Evolutionary conservation across 2,329 filamentous ascomycete species (phyloP).

Genomic region (Helotiales sp.): DNA sequence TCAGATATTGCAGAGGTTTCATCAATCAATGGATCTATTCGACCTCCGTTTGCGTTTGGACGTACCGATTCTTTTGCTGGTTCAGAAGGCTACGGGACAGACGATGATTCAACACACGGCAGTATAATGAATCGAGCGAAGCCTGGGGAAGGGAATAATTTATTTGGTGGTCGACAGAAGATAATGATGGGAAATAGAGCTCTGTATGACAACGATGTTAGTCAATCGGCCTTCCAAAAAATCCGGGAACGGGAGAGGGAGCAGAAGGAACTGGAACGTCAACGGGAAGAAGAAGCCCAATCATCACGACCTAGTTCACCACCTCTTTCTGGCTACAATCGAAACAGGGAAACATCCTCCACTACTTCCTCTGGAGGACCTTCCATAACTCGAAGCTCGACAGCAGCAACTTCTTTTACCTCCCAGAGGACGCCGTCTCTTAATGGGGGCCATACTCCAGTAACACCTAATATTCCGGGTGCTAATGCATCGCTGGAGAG

Average conservation of each 20-base stretch:
- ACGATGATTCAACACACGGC: constrained; percentile 66
- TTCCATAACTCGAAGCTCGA: constrained; percentile 75
- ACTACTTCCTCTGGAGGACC: constrained; percentile 73
- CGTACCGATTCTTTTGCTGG: constrained; percentile 69
- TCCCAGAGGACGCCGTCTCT: constrained; percentile 66
- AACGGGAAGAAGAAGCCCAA: constrained; percentile 47
- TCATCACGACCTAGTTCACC: constrained; percentile 58
- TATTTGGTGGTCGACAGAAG: constrained; percentile 96
- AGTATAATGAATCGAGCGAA: constrained; percentile 86
- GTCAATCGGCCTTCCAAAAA: constrained; percentile 81
- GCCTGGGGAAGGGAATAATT: constrained; percentile 84
- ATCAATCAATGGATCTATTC: constrained; percentile 69
- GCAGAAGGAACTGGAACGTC: constrained; percentile 50
- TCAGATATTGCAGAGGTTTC: constrained; percentile 90
- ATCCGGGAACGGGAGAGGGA: constrained; percentile 57
- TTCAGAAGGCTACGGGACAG: constrained; percentile 64
- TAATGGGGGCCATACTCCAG: constrained; percentile 55
- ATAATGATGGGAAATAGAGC: constrained; percentile 78
- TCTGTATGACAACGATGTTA: constrained; percentile 87
- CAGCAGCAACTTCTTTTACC: constrained; percentile 85
- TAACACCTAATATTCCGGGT: constrained; percentile 45
- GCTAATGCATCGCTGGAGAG: constrained; percentile 60
- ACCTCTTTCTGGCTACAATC: constrained; percentile 67
- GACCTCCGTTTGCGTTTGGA: constrained; percentile 62
- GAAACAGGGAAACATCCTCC: constrained; percentile 84